These are phyloP conservation scores for Acacia pycnantha DNA, from an alignment of 331 rosid species.

Conservation along the genomic window DNA sequence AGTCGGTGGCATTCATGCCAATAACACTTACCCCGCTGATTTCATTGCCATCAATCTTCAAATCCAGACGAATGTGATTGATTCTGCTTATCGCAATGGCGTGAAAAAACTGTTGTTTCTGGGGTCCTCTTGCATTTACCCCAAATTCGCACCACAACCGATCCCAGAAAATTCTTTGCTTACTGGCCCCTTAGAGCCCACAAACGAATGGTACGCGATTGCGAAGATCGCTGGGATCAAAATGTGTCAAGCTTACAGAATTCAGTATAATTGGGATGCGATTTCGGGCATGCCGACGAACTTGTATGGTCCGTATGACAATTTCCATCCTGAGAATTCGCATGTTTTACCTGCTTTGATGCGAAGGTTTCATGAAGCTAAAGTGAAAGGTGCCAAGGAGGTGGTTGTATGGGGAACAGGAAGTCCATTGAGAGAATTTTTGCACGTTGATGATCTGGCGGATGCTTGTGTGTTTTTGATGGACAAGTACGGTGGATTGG, in stretches of 20 bases:
- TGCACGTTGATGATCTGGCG: constrained; percentile 90
- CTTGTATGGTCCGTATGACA: constrained; percentile 80
- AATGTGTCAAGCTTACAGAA: constrained; percentile 92
- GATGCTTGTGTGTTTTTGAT: constrained; percentile 78
- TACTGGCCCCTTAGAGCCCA: constrained; percentile 88
- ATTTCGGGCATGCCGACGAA: constrained; percentile 98
- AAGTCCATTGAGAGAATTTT: constrained; percentile 90
- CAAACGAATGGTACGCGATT: constrained; percentile 95
- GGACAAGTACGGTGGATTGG: constrained; percentile 75
- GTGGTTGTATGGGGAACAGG: constrained; percentile 99
- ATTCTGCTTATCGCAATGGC: constrained; percentile 68
- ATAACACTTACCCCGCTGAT: constrained; percentile 91
- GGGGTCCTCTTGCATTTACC: constrained; percentile 95
- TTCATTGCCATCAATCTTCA: constrained; percentile 89
- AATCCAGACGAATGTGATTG: constrained; percentile 87
- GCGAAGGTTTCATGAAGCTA: constrained; percentile 95
- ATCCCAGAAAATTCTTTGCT: constrained; percentile 79
- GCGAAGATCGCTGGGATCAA: constrained; percentile 98
- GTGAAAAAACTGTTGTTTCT: constrained; percentile 75
- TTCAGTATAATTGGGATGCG: constrained; percentile 83
- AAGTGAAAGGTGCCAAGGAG: constrained; percentile 68
- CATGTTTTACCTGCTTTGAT: constrained; percentile 91
- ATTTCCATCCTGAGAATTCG: constrained; percentile 90
- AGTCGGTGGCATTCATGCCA: constrained; percentile 98
- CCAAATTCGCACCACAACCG: constrained; percentile 97